Conservation (phyloP, 352 stramenopile species). For the Pythium aquatile region DNA sequence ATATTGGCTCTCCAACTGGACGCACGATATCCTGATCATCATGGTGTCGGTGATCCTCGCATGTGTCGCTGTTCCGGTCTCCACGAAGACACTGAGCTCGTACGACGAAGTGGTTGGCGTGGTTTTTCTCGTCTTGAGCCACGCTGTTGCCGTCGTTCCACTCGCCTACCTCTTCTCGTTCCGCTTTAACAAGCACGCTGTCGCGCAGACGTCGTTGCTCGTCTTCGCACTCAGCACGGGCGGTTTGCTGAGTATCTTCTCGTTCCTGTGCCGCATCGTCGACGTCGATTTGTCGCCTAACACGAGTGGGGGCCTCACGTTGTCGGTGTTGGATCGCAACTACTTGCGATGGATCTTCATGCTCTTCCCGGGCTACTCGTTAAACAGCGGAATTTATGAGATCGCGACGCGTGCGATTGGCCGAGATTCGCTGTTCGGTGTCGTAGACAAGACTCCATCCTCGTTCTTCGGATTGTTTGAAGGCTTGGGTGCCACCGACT, state of each 20-base stretch:
- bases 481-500: conserved; percentile 35
- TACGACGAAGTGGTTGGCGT: conserved; percentile 39
- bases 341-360: conserved; percentile 74
- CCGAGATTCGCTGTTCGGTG: conserved; percentile 36
- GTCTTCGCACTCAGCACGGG: conserved; percentile 53
- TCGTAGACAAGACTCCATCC: conserved; percentile 27
- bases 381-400: conserved; percentile 64
- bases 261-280: conserved; percentile 65
- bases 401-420: conserved; percentile 60
- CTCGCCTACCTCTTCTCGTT: conserved; percentile 60
- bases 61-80: conserved; percentile 29
- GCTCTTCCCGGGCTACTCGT: conserved; percentile 58
- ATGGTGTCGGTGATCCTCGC: conserved; percentile 31
- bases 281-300: conserved; percentile 30
- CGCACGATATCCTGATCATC: conserved; percentile 36
- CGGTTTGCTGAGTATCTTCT: conserved; percentile 65
- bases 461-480: conserved; percentile 56
- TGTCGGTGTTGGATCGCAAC: conserved; percentile 53
- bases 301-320: conserved; percentile 24
- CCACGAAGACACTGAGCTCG: conserved; percentile 20
- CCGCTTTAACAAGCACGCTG: conserved; percentile 51
- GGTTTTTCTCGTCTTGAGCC: conserved; percentile 33
- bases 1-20: conserved; percentile 47
- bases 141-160: conserved; percentile 47
- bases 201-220: conserved; percentile 59